Evolutionary conservation across 2,329 filamentous ascomycete genomes (phyloP), one percentile per base, ranked within the genome.

Genomic region (Chaetomiaceae sp.): DNA sequence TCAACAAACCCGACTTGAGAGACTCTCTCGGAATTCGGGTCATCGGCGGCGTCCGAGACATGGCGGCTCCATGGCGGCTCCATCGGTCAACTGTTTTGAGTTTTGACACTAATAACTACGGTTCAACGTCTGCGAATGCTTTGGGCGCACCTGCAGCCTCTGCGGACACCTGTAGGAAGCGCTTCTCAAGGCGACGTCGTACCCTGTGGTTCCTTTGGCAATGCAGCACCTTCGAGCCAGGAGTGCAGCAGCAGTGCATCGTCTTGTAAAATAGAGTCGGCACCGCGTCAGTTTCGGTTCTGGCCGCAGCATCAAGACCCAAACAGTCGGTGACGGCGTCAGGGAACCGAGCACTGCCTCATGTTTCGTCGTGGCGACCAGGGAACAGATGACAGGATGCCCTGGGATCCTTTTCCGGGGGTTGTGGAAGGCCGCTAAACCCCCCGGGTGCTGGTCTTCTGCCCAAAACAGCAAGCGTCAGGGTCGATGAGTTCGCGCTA

Each of bases 71-170:
- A 21, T 25, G 30, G 21, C 29, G 29, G 18, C 36, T 32, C 25
- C 34, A 43, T 27, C 36, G 43, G 40, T 44, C 49, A 30, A 29
- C 36, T 45, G 48, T 29, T 43, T 27, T 46, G 33, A 45, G 41
- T 5, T 9, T 27, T 27, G 25, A 27, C 25, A 34, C 51, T n/a
- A n/a, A n/a, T n/a, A n/a, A 32, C 32, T 49, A 52, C 46, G 56
- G 49, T 44, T 49, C 21, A 55, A 53, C 56, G 50, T 45, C 53
- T 52, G 53, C 55, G 57, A 58, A 54, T 57, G 49, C 48, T 57
- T 52, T 51, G 47, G 18, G 20, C 42, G 44, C 36, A 40, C 38
- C 40, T 53, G 54, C 46, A 48, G 38, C 40, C 30, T 30, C 34
- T 53, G 51, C 33, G 42, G 51, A 47, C 33, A 25, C 14, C 45